These are phyloP conservation scores for Apiotrichum mycotoxinovorans DNA, from an alignment of 1,284 basidiomycete genomes.

Conservation along the genomic window DNA sequence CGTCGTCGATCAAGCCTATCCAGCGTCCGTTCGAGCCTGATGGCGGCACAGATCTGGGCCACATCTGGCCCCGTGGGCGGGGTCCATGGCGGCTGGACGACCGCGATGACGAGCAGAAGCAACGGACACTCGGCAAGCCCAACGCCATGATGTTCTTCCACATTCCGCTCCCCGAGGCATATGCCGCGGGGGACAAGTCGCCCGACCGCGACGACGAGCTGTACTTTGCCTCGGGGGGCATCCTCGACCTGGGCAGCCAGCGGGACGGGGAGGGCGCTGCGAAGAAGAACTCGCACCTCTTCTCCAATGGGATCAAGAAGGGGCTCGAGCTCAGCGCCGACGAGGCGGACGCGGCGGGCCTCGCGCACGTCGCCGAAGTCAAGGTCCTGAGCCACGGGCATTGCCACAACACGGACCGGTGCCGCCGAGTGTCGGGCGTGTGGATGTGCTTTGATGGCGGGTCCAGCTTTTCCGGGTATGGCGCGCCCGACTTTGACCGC, in stretches of 20 bases:
- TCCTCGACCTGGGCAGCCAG: slow-evolving; percentile 65
- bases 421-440: slow-evolving; percentile 72
- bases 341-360: slow-evolving; percentile 51
- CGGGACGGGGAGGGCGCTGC: slow-evolving; percentile 58
- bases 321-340: slow-evolving; percentile 56
- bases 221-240: slow-evolving; percentile 54
- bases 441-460: slow-evolving; percentile 94
- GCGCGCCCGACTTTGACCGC: slow-evolving; percentile 77
- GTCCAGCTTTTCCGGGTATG: slow-evolving; percentile 81
- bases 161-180: slow-evolving; percentile 72
- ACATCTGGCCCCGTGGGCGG: slow-evolving; percentile 54
- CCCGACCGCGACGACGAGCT: slow-evolving; percentile 4
- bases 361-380: slow-evolving; percentile 44
- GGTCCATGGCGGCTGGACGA: background rate
- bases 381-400: slow-evolving; percentile 78
- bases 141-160: slow-evolving; percentile 95
- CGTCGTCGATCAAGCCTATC: slow-evolving; percentile 64
- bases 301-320: slow-evolving; percentile 68
- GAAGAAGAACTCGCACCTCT: slow-evolving; percentile 73
- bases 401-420: slow-evolving; percentile 82
- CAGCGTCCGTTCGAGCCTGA: slow-evolving; percentile 77
- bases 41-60: slow-evolving; percentile 62
- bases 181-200: slow-evolving; percentile 12
- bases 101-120: slow-evolving; percentile 4
- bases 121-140: slow-evolving; percentile 69